Evolutionary conservation across 2,329 filamentous ascomycete species (phyloP), one percentile per base, ranked within the genome.

Genomic region (Sporothrix euskadiensis): DNA sequence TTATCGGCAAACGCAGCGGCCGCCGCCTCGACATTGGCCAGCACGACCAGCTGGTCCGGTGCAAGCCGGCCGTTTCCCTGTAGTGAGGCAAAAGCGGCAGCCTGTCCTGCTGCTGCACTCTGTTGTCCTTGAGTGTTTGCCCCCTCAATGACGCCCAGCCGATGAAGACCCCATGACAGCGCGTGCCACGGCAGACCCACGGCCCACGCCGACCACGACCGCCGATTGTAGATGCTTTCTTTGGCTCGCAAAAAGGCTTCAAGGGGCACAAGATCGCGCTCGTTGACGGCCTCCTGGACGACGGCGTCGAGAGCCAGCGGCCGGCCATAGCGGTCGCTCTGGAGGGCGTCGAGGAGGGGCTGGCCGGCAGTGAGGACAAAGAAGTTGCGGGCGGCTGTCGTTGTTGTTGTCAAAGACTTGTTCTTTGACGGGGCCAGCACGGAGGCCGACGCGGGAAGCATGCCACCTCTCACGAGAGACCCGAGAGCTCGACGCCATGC

Each of bases 271-370:
- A 97, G 88, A 61, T 91, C 89, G 65, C 87, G 89, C 59, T 86
- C 88, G 70, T 87, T 84, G 0, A 96, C 83, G 0, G 92, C 92
- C 78, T 98, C 95, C 41, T 83, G 83, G 68, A 98, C 84, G 5
- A 94, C 96, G 3, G 90, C 89, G 0, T 92, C 92, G 0, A 99
- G 84, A 3, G 92, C 93, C 10, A 95, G 86, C 1, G 96, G 96
- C 63, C 90, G 88, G 1, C 96, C 96, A 81, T 89, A 94, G 78
- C 95, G 90, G 61, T 90, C 89, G 68, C 87, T 92, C 76, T 94
- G 91, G 71, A 99, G 84, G 49, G 90, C 89, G 32, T 88, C 87
- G 30, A 92, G 83, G 1, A 99, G 86, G 41, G 88, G 85, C 49
- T 92, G 88, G 77, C 88, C 86, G 52, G 88, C 81, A 8, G 83